phyloP scores from a whole-genome alignment of 768 basidiomycete species.

The Auriscalpium microsporum region DNA sequence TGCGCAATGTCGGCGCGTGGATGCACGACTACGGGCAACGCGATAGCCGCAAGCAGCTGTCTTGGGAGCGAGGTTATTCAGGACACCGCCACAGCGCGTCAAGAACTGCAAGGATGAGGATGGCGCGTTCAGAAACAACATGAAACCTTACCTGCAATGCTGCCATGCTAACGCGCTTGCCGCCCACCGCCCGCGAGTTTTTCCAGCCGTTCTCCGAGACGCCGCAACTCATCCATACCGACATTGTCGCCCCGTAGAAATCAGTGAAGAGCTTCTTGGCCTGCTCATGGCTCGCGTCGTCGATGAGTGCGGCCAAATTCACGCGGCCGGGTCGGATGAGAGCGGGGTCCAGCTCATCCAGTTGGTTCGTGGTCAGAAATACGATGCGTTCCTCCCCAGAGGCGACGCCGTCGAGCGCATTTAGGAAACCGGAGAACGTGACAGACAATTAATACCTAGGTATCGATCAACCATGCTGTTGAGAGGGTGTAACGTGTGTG shows the following conservation, averaged over 20 bases:
- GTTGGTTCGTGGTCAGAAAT: slow-evolving; percentile 99
- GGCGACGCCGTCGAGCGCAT: slow-evolving; percentile 94
- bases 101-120: too few relatives aligned
- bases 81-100: too few relatives aligned
- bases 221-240: slow-evolving; percentile 31
- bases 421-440: slow-evolving; percentile 95
- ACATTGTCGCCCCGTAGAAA: slow-evolving; percentile 64
- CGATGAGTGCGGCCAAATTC: slow-evolving; percentile 75
- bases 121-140: too few relatives aligned
- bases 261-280: slow-evolving; percentile 67
- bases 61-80: too few relatives aligned
- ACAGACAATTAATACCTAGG: slow-evolving; percentile 86
- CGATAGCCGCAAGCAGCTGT: too few relatives aligned
- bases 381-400: slow-evolving; percentile 97
- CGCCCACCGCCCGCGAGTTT: slow-evolving; percentile 47
- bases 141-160: slow-evolving; percentile 56
- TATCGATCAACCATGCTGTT: slow-evolving; percentile 3
- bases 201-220: slow-evolving; percentile 45
- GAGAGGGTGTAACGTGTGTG: background rate
- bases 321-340: slow-evolving; percentile 94
- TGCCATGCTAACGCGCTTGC: slow-evolving; percentile 84
- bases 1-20: too few relatives aligned
- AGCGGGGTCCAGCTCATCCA: slow-evolving; percentile 82
- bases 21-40: too few relatives aligned
- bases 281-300: slow-evolving; percentile 80